Conservation (phyloP, 1,139 yeast species). For the Zygosaccharomyces pseudobailii region DNA sequence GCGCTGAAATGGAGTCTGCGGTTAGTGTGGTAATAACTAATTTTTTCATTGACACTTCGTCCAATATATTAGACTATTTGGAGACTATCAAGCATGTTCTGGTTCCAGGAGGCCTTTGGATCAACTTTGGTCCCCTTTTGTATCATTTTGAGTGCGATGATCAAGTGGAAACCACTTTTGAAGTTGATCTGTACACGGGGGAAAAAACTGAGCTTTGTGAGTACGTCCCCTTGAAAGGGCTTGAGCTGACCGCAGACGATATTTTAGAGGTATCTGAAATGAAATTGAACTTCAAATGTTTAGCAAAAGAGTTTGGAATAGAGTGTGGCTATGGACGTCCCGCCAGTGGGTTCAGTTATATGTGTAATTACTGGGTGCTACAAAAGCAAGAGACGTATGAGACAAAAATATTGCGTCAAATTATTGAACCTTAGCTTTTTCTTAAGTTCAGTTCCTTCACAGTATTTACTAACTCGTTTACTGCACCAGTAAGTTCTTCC, state of each 20-base stretch:
- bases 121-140: slow-evolving; percentile 77
- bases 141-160: slow-evolving; percentile 77
- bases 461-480: slow-evolving; percentile 23
- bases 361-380: slow-evolving; percentile 17
- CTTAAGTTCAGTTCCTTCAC: slow-evolving; percentile 12
- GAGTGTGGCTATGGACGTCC: slow-evolving; percentile 15
- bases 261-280: slow-evolving; percentile 1
- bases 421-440: neutral
- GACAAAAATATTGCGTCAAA: neutral
- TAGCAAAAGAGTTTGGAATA: slow-evolving; percentile 8
- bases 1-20: slow-evolving; percentile 37
- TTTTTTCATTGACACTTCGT: slow-evolving; percentile 77
- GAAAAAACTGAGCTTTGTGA: slow-evolving; percentile 3
- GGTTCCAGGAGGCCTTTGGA: slow-evolving; percentile 60
- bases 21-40: slow-evolving; percentile 63
- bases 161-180: slow-evolving; percentile 16
- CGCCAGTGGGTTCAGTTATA: slow-evolving; percentile 9
- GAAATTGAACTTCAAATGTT: slow-evolving; percentile 8
- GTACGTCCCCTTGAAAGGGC: slow-evolving; percentile 14
- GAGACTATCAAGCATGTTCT: slow-evolving; percentile 52
- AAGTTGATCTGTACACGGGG: slow-evolving; percentile 15
- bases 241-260: slow-evolving; percentile 17
- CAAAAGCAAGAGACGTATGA: slow-evolving; percentile 1
- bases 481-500: slow-evolving; percentile 32
- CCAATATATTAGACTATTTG: slow-evolving; percentile 66